phyloP scores from a whole-genome alignment of 2,329 filamentous ascomycete species.

The Penicillium expansum region DNA sequence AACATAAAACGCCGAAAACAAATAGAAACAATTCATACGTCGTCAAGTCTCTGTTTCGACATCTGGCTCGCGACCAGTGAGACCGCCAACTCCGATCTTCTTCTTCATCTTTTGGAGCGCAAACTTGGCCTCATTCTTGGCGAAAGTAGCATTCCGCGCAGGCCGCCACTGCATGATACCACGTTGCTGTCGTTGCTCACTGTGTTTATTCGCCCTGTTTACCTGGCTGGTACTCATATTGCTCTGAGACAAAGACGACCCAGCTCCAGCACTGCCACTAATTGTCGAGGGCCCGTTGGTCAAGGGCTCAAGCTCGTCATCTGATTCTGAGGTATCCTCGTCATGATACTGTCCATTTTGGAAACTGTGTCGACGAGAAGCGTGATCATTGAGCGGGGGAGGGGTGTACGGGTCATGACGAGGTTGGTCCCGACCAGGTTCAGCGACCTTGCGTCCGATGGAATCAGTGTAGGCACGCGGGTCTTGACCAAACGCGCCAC shows the following conservation, averaged over 20 bases:
- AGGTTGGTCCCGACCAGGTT: slow-evolving; percentile 54
- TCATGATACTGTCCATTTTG: slow-evolving; percentile 16
- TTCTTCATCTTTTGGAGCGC: slow-evolving; percentile 73
- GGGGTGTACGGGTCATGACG: slow-evolving; percentile 52
- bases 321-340: slow-evolving; percentile 14
- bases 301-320: background rate
- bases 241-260: slow-evolving; percentile 16
- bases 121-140: slow-evolving; percentile 80
- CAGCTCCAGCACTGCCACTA: slow-evolving; percentile 11
- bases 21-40: background rate
- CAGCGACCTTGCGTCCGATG: slow-evolving; percentile 53
- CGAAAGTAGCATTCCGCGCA: slow-evolving; percentile 79
- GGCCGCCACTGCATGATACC: slow-evolving; percentile 96
- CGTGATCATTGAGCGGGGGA: slow-evolving; percentile 37
- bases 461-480: slow-evolving; percentile 60
- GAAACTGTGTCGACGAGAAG: background rate
- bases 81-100: slow-evolving; percentile 61
- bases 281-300: slow-evolving; percentile 17
- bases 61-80: slow-evolving; percentile 80
- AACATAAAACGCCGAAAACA: background rate
- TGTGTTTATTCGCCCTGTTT: slow-evolving; percentile 42
- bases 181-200: slow-evolving; percentile 77
- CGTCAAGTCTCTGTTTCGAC: slow-evolving; percentile 69
- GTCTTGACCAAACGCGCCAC: slow-evolving; percentile 77
- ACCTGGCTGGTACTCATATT: slow-evolving; percentile 18